Percentiles rank a stretch among this genome's conserved stretches.
phyloP scores from a whole-genome alignment of 345 rosid species.

The Corchorus olitorius region DNA sequence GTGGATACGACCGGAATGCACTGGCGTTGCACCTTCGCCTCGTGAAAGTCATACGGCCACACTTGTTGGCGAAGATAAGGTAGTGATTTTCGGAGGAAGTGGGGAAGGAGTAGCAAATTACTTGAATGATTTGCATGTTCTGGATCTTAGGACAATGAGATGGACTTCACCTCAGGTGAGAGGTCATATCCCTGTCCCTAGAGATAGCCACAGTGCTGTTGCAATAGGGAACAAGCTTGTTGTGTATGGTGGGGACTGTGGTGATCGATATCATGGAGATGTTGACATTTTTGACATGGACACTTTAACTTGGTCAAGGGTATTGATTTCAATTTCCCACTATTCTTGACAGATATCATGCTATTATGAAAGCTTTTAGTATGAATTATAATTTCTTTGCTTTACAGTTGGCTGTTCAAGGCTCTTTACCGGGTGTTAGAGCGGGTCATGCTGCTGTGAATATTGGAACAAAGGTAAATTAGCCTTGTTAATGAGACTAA shows the following conservation, averaged over 20 bases:
- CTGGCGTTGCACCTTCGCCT: slow-evolving; percentile 57
- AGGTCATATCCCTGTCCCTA: slow-evolving; percentile 66
- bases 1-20: slow-evolving; percentile 53
- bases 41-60: slow-evolving; percentile 84
- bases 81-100: slow-evolving; percentile 75
- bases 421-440: slow-evolving; percentile 60
- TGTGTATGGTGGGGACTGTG: slow-evolving; percentile 76
- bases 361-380: too few species aligned
- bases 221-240: slow-evolving; percentile 49
- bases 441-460: slow-evolving; percentile 75
- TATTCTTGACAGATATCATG: neutral
- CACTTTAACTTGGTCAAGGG: slow-evolving; percentile 67
- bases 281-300: slow-evolving; percentile 54
- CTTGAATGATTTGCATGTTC: slow-evolving; percentile 65
- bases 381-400: slow-evolving; percentile 8
- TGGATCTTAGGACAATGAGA: slow-evolving; percentile 61
- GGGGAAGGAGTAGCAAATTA: slow-evolving; percentile 83
- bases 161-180: slow-evolving; percentile 60
- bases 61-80: slow-evolving; percentile 41
- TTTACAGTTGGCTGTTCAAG: slow-evolving; percentile 53
- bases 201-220: slow-evolving; percentile 73
- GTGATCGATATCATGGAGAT: slow-evolving; percentile 65
- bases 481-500: neutral
- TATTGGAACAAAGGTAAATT: slow-evolving; percentile 52
- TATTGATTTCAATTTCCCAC: slow-evolving; percentile 24